Evolutionary conservation across 345 rosid genomes (phyloP).

Genomic region (Nephelium lappaceum): DNA sequence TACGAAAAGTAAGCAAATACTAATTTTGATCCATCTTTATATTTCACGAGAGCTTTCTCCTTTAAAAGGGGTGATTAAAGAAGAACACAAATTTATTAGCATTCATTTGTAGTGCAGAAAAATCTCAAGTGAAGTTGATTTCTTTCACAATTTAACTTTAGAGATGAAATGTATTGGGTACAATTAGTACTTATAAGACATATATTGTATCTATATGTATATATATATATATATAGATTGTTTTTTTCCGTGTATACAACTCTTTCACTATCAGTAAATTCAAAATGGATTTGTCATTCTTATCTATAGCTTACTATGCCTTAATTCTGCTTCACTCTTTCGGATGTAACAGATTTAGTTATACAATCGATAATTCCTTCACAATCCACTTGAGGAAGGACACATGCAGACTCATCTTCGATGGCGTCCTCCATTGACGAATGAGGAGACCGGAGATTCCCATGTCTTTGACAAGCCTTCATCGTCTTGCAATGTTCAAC

Average conservation of each 20-base stretch:
- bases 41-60: no score
- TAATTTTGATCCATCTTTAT: no score
- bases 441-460: slow-evolving; percentile 89
- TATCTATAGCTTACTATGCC: not conserved
- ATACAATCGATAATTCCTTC: slow-evolving; percentile 90
- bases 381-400: slow-evolving; percentile 59
- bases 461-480: slow-evolving; percentile 91
- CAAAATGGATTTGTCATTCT: not conserved
- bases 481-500: slow-evolving; percentile 98
- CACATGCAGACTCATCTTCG: slow-evolving; percentile 49
- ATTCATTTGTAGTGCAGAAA: no score
- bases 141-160: not conserved
- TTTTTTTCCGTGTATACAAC: slow-evolving; percentile 11
- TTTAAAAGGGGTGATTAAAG: no score
- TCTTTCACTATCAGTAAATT: slow-evolving; percentile 3
- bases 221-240: not conserved
- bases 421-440: slow-evolving; percentile 45
- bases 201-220: not conserved
- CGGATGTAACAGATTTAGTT: slow-evolving; percentile 57
- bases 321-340: slow-evolving; percentile 21
- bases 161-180: not conserved
- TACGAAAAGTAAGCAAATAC: no score
- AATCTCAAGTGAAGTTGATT: not conserved
- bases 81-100: no score
- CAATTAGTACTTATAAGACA: not conserved